phyloP scores from a whole-genome alignment of 352 stramenopile species.

The Phytophthora litchii region DNA sequence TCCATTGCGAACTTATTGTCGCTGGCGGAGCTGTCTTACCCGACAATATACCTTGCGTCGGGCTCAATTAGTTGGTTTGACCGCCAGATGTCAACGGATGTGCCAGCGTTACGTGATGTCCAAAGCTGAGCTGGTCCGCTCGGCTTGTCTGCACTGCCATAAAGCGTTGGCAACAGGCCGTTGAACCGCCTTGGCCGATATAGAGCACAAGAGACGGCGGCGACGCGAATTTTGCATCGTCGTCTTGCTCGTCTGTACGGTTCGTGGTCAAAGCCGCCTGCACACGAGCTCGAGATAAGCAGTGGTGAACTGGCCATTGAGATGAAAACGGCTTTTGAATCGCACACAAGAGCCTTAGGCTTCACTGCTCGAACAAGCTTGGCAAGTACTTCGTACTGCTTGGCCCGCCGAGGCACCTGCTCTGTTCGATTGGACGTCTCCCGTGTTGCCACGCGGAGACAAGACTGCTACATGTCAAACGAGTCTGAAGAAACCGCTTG shows the following conservation, averaged over 20 bases:
- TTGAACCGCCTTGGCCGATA: conserved; percentile 5
- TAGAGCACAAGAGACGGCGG: conserved; percentile 19
- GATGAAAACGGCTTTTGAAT: conserved; percentile 4
- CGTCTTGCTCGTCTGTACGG: conserved; percentile 13
- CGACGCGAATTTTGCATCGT: conserved; percentile 20
- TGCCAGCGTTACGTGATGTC: conserved; percentile 2
- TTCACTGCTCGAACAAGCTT: too few species aligned
- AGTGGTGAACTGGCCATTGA: conserved; percentile 18
- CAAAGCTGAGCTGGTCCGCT: conserved; percentile 20
- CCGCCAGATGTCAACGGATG: conserved; percentile 21
- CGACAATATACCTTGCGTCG: conserved; percentile 20
- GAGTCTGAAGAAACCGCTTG: conserved; percentile 10
- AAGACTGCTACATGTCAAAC: conserved; percentile 20
- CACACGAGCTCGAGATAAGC: conserved; percentile 14
- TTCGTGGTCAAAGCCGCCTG: conserved; percentile 27
- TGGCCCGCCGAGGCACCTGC: conserved; percentile 3
- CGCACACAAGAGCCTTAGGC: too few species aligned
- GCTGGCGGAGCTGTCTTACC: conserved; percentile 1
- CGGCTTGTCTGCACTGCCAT: conserved; percentile 6
- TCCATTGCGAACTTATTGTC: conserved; percentile 2
- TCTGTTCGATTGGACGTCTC: conserved; percentile 8
- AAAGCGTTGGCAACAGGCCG: background rate
- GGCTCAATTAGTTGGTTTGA: conserved; percentile 8
- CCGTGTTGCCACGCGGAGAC: conserved; percentile 10
- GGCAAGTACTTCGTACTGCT: background rate